These are phyloP conservation scores for Fusarium humuli DNA, from an alignment of 2,329 filamentous ascomycete species.

Conservation along the genomic window DNA sequence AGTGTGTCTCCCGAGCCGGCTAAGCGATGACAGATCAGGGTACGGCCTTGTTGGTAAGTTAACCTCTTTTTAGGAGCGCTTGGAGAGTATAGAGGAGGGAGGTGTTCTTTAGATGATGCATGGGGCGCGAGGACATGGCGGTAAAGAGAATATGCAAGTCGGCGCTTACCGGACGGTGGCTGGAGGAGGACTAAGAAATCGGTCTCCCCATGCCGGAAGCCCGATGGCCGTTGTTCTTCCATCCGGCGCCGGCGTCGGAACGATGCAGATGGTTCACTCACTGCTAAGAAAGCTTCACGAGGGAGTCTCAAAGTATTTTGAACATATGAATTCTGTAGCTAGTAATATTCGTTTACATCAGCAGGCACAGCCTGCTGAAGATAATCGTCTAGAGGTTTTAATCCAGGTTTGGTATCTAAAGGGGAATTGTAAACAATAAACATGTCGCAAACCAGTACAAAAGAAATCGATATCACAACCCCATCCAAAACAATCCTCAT, in stretches of 20 bases:
- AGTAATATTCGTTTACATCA: slow-evolving; percentile 29
- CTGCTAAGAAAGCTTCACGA: accelerated
- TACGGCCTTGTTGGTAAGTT: neutral
- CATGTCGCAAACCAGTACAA: slow-evolving; percentile 16
- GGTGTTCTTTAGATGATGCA: neutral
- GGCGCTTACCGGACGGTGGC: neutral
- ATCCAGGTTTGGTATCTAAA: slow-evolving; percentile 41
- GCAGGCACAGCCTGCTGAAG: slow-evolving; percentile 26
- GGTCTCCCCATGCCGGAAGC: neutral
- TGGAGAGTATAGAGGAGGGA: accelerated
- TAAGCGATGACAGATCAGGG: accelerated
- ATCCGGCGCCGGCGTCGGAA: neutral
- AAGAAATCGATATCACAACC: slow-evolving; percentile 3
- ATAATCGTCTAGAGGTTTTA: slow-evolving; percentile 37
- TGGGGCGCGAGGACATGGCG: no score
- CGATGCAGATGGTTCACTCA: neutral
- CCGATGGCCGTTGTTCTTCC: neutral
- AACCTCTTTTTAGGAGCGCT: no score
- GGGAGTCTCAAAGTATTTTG: accelerated
- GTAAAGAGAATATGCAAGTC: neutral
- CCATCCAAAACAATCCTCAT: slow-evolving; percentile 17
- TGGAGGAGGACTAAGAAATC: neutral
- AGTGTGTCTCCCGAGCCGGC: no score
- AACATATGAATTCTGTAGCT: slow-evolving; percentile 23
- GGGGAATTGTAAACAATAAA: slow-evolving; percentile 34